A percentile compares a stretch with the other conserved stretches of the same genome.
Conservation (phyloP, 2,329 filamentous ascomycete species). For the Hypoxylon sp. region DNA sequence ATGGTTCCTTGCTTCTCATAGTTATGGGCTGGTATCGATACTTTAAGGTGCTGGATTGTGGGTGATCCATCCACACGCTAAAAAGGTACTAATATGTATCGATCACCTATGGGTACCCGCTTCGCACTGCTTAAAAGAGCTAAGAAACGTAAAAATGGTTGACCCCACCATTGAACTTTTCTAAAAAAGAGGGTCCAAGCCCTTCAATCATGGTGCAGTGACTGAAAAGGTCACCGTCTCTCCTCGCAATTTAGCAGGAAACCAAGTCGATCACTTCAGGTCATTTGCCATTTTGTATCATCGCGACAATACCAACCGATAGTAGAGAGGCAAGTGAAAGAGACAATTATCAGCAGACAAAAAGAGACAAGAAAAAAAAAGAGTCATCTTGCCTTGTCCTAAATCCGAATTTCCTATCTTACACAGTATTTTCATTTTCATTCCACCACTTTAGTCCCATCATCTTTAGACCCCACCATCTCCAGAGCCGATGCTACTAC, state of each 20-base stretch:
- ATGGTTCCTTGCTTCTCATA: too few relatives aligned
- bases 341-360: conserved; percentile 1
- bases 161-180: conserved; percentile 34
- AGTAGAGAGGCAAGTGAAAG: conserved; percentile 4
- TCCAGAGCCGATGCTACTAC: conserved; percentile 24
- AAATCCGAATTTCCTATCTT: conserved; percentile 6
- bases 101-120: conserved; percentile 1
- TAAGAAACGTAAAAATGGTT: conserved; percentile 17
- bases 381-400: not conserved
- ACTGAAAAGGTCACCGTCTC: conserved; percentile 26
- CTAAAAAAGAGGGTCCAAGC: conserved; percentile 25
- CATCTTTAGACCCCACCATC: conserved; percentile 34
- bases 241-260: conserved; percentile 30
- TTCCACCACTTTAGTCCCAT: not conserved
- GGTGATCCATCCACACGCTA: too few relatives aligned
- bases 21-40: too few relatives aligned
- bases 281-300: conserved; percentile 21
- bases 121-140: conserved; percentile 31
- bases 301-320: conserved; percentile 14
- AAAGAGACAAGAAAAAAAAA: not conserved
- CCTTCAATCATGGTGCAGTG: conserved; percentile 33
- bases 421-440: conserved; percentile 11
- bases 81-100: not conserved
- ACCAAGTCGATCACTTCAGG: conserved; percentile 14
- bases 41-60: not conserved